Evolutionary conservation across 257 asterid genomes (phyloP).

Genomic region (Leonotis leonurus): DNA sequence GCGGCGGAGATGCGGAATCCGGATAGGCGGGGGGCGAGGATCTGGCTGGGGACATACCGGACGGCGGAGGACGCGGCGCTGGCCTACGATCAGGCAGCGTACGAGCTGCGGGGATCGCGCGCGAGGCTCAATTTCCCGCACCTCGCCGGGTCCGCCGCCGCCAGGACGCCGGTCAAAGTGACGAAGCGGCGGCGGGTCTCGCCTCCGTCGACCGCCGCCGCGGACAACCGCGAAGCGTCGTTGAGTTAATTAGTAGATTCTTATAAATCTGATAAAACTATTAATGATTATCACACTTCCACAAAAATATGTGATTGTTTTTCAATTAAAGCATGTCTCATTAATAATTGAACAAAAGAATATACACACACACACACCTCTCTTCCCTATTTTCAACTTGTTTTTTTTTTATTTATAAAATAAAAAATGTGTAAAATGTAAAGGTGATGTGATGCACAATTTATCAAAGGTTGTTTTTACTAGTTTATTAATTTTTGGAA

Average conservation of each 20-base stretch:
- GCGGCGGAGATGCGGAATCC: slow-evolving; percentile 50
- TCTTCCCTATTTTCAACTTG: too few relatives aligned
- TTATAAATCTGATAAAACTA: too few relatives aligned
- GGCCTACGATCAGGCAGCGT: slow-evolving; percentile 47
- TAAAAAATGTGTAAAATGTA: too few relatives aligned
- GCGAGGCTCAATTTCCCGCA: slow-evolving; percentile 46
- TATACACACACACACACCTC: too few relatives aligned
- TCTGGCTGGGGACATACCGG: slow-evolving; percentile 48
- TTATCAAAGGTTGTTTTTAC: too few relatives aligned
- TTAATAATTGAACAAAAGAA: too few relatives aligned
- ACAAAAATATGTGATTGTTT: too few relatives aligned
- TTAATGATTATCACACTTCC: too few relatives aligned
- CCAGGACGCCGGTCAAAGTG: slow-evolving; percentile 24
- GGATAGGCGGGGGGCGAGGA: slow-evolving; percentile 25
- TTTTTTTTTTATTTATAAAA: too few relatives aligned
- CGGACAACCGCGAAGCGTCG: background rate
- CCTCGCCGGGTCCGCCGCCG: slow-evolving; percentile 25
- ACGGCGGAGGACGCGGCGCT: slow-evolving; percentile 53
- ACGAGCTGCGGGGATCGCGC: slow-evolving; percentile 30
- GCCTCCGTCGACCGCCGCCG: background rate
- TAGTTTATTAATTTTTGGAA: too few relatives aligned
- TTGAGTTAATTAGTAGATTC: background rate
- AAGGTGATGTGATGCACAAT: too few relatives aligned
- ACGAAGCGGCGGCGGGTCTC: slow-evolving; percentile 18
- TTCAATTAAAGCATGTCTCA: too few relatives aligned